phyloP scores from a whole-genome alignment of 768 basidiomycete genomes.

The Mycena pura region DNA sequence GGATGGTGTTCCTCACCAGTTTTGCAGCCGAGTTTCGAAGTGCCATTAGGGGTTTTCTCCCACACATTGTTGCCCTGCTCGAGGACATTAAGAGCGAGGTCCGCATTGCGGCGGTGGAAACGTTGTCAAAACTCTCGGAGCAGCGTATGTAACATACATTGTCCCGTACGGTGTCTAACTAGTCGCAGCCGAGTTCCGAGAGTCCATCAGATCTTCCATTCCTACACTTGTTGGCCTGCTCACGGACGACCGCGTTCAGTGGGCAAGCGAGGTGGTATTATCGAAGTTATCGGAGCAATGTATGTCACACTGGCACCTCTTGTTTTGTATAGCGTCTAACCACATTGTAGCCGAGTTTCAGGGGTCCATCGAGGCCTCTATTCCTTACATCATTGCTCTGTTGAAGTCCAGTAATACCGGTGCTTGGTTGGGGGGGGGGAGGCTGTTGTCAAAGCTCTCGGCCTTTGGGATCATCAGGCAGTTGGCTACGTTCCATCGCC shows the following conservation, averaged over 20 bases:
- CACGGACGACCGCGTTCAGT: not conserved
- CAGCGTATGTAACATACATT: no score
- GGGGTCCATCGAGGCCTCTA: not conserved
- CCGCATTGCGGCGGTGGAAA: not conserved
- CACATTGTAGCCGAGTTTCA: not conserved
- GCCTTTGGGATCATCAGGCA: not conserved
- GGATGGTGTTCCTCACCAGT: not conserved
- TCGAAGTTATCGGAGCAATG: not conserved
- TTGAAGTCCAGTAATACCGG: not conserved
- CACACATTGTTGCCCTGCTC: no score
- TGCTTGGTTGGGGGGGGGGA: not conserved
- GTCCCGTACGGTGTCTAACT: not conserved
- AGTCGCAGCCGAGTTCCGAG: not conserved
- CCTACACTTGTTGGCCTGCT: not conserved
- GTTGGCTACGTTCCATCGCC: not conserved
- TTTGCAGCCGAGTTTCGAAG: not conserved
- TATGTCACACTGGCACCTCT: not conserved
- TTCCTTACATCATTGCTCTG: not conserved
- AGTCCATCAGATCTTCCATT: not conserved
- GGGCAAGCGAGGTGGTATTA: not conserved
- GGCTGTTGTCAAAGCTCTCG: not conserved
- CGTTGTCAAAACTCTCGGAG: not conserved
- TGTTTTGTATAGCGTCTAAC: not conserved
- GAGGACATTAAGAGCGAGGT: not conserved
- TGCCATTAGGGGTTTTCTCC: not conserved